Conservation (phyloP, 495 filamentous ascomycete genomes). For the Collariella sp. region DNA sequence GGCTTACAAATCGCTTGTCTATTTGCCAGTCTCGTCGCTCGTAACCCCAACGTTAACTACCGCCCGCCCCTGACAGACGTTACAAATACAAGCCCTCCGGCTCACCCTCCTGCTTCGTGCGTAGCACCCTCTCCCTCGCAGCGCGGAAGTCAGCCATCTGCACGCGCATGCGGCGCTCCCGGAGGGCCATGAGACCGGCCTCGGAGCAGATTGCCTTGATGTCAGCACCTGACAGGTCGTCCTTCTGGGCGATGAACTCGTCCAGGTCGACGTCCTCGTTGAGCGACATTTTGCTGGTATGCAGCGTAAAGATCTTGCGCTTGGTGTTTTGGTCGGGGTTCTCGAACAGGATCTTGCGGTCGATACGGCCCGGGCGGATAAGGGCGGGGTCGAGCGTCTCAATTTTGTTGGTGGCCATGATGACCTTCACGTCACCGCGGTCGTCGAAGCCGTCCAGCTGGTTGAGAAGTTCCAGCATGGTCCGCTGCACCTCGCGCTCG, state of each 20-base stretch:
- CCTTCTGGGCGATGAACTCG: slow-evolving; percentile 97
- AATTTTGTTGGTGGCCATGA: slow-evolving; percentile 99
- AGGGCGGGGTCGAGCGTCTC: slow-evolving; percentile 93
- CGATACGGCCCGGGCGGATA: slow-evolving; percentile 95
- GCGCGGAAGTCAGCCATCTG: slow-evolving; percentile 97
- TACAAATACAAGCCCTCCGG: slow-evolving; percentile 99
- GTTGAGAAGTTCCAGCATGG: slow-evolving; percentile 97
- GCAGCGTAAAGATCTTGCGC: slow-evolving; percentile 99
- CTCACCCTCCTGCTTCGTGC: slow-evolving; percentile 97
- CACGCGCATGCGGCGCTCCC: slow-evolving; percentile 94
- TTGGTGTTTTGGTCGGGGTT: slow-evolving; percentile 99
- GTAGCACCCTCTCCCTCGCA: slow-evolving; percentile 88
- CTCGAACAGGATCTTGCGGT: slow-evolving; percentile 98
- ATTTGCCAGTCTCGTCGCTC: slow-evolving; percentile 9
- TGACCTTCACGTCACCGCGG: slow-evolving; percentile 97
- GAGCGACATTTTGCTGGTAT: slow-evolving; percentile 98
- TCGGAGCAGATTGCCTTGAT: slow-evolving; percentile 99
- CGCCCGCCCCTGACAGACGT: slow-evolving; percentile 11
- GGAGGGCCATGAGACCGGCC: slow-evolving; percentile 87
- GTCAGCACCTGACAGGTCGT: slow-evolving; percentile 93
- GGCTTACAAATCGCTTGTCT: slow-evolving; percentile 8
- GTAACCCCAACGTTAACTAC: neutral
- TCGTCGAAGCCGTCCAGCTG: slow-evolving; percentile 99
- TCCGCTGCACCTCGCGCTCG: slow-evolving; percentile 95
- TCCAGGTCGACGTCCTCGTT: slow-evolving; percentile 93